Base-by-base conservation (phyloP, 768 basidiomycete species). In the Pulveroboletus sp. region DNA sequence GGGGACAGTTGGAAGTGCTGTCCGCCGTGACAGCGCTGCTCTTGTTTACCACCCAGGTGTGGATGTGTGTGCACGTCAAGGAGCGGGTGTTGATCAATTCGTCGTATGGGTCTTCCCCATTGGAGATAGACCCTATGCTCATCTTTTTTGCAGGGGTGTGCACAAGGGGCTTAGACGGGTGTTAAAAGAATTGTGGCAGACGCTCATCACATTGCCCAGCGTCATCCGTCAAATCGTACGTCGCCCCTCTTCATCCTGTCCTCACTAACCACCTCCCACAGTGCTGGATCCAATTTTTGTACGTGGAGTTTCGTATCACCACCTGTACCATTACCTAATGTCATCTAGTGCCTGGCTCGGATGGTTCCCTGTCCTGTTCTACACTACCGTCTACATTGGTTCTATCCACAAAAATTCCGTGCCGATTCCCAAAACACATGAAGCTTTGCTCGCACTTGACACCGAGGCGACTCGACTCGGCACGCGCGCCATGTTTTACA, bases 351-450 rank as follows among this genome's bases (percentile, higher is more conserved):
- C 83, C 12, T 94, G 84, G 84, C 75, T 94, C 50, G 88, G 81
- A 8, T 97, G 95, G 95, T 97, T 95, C 61, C 94, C 94, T 0
- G 70, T 93, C 21, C 74, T 95, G 1, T 94, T 94, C 69, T 94
- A 92, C 71, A 86, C 84, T 4, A 87, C 88, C 2, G 72, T 90
- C 21, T 97, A 93, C 69, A 77, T 97, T 45, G 89, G 90, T 11
- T 94, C 95, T 57, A 75, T 95, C 11, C 82, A 97, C 73, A 87
- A 83, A 52, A 73, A 69, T 3, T 56, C 74, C 9, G 75, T 71
- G 12, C 68, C 61, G 31, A 51, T 57, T 23, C 65, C 51, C 36
- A 61, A 60, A 49, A 71, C 60, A 0, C 62, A 60, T 20, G 58
- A 58, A n/a, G 64, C 62, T 2, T 66, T 68, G 2, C 59, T 73